phyloP scores from a whole-genome alignment of 73 alveolate species.

The Paramecium sonneborni region DNA sequence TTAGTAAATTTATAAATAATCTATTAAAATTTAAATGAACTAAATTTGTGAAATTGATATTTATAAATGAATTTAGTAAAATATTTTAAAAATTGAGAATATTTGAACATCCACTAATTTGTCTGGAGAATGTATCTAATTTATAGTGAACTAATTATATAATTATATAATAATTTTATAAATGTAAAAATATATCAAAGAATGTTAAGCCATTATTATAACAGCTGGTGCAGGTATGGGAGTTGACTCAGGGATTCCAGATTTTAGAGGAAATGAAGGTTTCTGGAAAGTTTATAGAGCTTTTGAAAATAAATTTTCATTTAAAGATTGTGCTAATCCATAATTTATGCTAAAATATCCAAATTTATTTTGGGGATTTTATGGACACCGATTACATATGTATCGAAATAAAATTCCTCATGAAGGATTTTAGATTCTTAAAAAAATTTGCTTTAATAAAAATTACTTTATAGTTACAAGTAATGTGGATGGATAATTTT shows the following conservation, averaged over 20 bases:
- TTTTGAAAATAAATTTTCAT: slow-evolving; percentile 45
- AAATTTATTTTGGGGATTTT: slow-evolving; percentile 74
- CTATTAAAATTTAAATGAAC: too few relatives aligned
- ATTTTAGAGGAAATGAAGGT: slow-evolving; percentile 74
- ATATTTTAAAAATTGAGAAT: too few relatives aligned
- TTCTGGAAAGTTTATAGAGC: slow-evolving; percentile 56
- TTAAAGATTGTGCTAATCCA: slow-evolving; percentile 73
- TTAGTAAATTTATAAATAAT: too few relatives aligned
- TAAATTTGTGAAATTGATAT: too few relatives aligned
- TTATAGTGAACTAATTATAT: too few relatives aligned
- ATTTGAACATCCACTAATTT: too few relatives aligned
- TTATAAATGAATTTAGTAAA: too few relatives aligned
- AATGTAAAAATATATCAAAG: background rate
- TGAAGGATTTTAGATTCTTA: slow-evolving; percentile 65
- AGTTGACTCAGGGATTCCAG: slow-evolving; percentile 79
- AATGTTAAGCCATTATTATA: slow-evolving; percentile 4
- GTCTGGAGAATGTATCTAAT: too few relatives aligned
- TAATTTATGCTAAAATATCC: slow-evolving; percentile 65
- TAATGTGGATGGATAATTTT: slow-evolving; percentile 73
- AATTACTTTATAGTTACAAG: slow-evolving; percentile 65
- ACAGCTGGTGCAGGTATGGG: slow-evolving; percentile 88
- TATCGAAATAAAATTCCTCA: slow-evolving; percentile 74
- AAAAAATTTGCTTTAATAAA: slow-evolving; percentile 47
- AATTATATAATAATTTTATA: too few relatives aligned
- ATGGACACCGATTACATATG: slow-evolving; percentile 73